Percentiles rank a stretch among this genome's conserved stretches.
phyloP scores from a whole-genome alignment of 2,329 filamentous ascomycete genomes.

The Cladosporium phlei region DNA sequence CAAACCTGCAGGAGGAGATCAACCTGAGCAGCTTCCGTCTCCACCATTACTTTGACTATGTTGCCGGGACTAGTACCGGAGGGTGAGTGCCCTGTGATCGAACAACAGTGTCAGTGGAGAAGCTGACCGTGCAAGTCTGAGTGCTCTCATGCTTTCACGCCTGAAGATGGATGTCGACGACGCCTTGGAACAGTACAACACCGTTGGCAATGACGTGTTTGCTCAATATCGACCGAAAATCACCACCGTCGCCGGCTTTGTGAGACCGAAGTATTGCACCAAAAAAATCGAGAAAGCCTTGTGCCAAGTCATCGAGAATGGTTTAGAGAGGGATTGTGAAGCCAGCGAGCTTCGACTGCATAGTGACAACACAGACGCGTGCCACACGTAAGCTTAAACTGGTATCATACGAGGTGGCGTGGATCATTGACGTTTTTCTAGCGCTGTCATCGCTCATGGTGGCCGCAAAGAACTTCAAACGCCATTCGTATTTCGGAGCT shows the following conservation, averaged over 20 bases:
- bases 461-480: background rate
- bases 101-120: too few relatives aligned
- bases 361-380: background rate
- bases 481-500: background rate
- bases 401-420: background rate
- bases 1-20: too few relatives aligned
- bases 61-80: background rate
- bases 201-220: background rate
- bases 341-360: background rate
- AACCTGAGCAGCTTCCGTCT: too few relatives aligned
- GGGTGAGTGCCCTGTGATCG: background rate
- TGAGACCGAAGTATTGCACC: background rate
- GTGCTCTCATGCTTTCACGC: background rate
- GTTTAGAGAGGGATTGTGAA: background rate
- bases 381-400: background rate
- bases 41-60: conserved; percentile 2
- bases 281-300: background rate
- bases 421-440: background rate
- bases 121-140: background rate
- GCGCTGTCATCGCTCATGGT: background rate
- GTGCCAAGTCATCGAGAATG: background rate
- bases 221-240: background rate
- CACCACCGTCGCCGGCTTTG: background rate
- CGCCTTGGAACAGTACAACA: background rate
- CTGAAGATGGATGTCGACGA: background rate